phyloP scores from a whole-genome alignment of 2,329 filamentous ascomycete species.

The Pseudocercospora fuligena region DNA sequence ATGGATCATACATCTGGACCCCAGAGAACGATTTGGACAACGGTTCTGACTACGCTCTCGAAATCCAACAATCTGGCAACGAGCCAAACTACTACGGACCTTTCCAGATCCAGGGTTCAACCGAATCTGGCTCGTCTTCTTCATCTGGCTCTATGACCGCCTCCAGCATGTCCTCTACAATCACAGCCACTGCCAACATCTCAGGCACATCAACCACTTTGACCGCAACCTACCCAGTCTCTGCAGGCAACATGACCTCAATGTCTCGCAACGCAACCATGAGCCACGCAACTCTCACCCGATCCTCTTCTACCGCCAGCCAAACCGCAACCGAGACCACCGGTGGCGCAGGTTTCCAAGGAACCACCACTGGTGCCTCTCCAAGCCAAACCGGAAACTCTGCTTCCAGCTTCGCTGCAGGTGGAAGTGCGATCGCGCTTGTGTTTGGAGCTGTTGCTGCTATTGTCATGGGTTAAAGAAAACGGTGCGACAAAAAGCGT shows the following conservation, averaged over 20 bases:
- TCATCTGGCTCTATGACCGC: constrained; percentile 14
- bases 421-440: constrained; percentile 47
- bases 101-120: constrained; percentile 50
- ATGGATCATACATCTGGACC: constrained; percentile 53
- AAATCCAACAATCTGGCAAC: constrained; percentile 58
- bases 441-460: constrained; percentile 49
- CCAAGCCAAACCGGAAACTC: constrained; percentile 21
- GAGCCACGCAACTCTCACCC: constrained; percentile 30
- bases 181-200: constrained; percentile 36
- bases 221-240: constrained; percentile 14
- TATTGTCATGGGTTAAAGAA: constrained; percentile 38
- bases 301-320: constrained; percentile 17
- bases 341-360: constrained; percentile 26
- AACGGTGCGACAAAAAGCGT: no score
- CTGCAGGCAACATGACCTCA: constrained; percentile 15
- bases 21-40: constrained; percentile 50
- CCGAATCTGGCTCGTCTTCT: constrained; percentile 22
- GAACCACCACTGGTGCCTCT: constrained; percentile 17
- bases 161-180: constrained; percentile 37
- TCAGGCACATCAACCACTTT: constrained; percentile 15
- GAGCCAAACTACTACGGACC: constrained; percentile 62
- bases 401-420: constrained; percentile 24
- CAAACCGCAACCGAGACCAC: constrained; percentile 14
- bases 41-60: constrained; percentile 60
- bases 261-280: constrained; percentile 39